phyloP scores from a whole-genome alignment of 495 filamentous ascomycete genomes.

The Talaromyces borbonicus region DNA sequence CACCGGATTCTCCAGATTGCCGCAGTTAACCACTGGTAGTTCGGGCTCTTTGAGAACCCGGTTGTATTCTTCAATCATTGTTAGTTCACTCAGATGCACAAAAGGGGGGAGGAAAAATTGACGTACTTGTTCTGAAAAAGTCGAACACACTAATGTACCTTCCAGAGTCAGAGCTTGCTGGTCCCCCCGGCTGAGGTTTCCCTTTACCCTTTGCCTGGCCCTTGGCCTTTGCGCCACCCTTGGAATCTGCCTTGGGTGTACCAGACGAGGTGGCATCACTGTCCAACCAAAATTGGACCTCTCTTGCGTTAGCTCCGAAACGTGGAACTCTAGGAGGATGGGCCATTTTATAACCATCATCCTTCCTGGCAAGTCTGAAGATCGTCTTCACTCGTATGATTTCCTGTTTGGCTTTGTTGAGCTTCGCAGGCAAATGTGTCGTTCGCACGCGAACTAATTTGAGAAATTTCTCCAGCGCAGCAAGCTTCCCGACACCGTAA shows the following conservation, averaged over 20 bases:
- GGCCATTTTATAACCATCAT: conserved; percentile 19
- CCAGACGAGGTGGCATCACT: too few species aligned
- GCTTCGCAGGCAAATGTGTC: conserved; percentile 27
- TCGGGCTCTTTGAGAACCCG: too few species aligned
- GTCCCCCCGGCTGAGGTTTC: too few species aligned
- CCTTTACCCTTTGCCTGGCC: too few species aligned
- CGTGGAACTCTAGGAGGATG: neutral
- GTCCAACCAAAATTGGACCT: conserved; percentile 38
- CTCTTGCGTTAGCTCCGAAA: conserved; percentile 31
- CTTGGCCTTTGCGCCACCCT: too few species aligned
- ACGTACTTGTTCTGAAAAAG: conserved; percentile 40
- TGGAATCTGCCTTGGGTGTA: too few species aligned
- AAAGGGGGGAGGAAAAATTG: too few species aligned
- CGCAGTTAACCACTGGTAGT: conserved; percentile 60
- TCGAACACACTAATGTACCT: conserved; percentile 44
- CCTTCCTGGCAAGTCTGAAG: conserved; percentile 30
- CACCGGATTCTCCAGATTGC: conserved; percentile 37
- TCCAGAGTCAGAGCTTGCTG: too few species aligned
- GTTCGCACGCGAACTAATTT: conserved; percentile 31
- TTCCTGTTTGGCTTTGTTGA: conserved; percentile 19
- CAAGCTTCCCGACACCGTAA: neutral
- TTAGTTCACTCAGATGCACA: too few species aligned
- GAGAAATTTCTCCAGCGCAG: conserved; percentile 34
- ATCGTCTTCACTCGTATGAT: conserved; percentile 32
- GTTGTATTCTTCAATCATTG: too few species aligned